Evolutionary conservation across 306 rosid species (phyloP).

Genomic region (Pueraria montana): DNA sequence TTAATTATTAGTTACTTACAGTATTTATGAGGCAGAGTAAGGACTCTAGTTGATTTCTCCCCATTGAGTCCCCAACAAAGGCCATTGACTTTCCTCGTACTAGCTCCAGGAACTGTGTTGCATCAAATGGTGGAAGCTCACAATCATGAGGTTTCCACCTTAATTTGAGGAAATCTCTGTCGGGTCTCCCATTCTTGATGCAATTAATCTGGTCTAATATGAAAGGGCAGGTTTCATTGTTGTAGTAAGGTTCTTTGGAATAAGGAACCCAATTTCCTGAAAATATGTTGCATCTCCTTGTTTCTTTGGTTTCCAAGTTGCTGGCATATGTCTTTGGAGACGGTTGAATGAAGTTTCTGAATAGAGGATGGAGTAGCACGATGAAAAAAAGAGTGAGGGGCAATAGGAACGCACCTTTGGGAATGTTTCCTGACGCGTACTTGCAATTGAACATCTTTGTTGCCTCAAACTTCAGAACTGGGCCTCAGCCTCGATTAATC

Average conservation of each 20-base stretch:
- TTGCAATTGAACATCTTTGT: constrained; percentile 2
- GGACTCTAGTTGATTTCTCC: constrained; percentile 77
- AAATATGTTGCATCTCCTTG: constrained; percentile 61
- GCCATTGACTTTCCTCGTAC: constrained; percentile 74
- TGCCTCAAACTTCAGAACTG: constrained; percentile 14
- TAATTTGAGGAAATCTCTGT: constrained; percentile 66
- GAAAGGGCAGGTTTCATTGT: constrained; percentile 60
- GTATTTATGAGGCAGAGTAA: constrained; percentile 68
- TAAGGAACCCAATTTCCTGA: constrained; percentile 73
- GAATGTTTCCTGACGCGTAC: constrained; percentile 37
- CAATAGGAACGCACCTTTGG: constrained; percentile 39
- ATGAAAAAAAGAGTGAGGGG: constrained; percentile 38
- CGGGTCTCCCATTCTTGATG: constrained; percentile 71
- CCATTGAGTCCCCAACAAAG: constrained; percentile 86
- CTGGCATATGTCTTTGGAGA: constrained; percentile 27
- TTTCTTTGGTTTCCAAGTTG: constrained; percentile 24
- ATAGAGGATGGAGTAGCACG: constrained; percentile 50
- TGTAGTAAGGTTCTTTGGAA: constrained; percentile 60
- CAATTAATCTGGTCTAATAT: constrained; percentile 73
- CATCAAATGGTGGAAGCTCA: constrained; percentile 73
- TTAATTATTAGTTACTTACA: constrained; percentile 28
- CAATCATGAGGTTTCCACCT: constrained; percentile 83
- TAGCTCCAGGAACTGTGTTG: constrained; percentile 66
- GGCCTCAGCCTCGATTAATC: neutral
- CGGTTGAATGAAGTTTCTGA: constrained; percentile 38